These are phyloP conservation scores for Pyrenophora seminiperda DNA, from an alignment of 2,329 filamentous ascomycete genomes.

Conservation along the genomic window DNA sequence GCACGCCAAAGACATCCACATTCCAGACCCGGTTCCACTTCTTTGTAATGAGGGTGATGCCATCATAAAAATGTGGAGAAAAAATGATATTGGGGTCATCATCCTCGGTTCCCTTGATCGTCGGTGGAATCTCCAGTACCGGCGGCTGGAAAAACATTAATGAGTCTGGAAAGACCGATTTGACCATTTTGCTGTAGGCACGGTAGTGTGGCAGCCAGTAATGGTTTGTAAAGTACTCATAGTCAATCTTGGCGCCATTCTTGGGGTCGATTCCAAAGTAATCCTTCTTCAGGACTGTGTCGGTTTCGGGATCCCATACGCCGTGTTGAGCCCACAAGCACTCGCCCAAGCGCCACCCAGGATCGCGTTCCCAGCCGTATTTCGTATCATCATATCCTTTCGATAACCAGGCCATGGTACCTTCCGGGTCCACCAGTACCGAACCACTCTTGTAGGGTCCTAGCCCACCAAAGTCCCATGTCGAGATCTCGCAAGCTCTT, in stretches of 20 bases:
- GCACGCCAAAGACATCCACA: constrained; percentile 88
- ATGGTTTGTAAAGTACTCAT: constrained; percentile 84
- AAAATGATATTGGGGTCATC: constrained; percentile 92
- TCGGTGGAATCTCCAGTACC: constrained; percentile 87
- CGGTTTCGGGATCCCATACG: constrained; percentile 83
- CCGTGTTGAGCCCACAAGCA: constrained; percentile 97
- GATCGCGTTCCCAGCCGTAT: constrained; percentile 89
- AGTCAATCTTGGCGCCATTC: constrained; percentile 75
- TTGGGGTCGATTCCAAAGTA: constrained; percentile 83
- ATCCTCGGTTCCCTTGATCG: constrained; percentile 83
- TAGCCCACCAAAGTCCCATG: constrained; percentile 91
- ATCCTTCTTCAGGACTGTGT: constrained; percentile 78
- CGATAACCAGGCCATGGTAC: constrained; percentile 82
- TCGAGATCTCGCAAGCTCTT: constrained; percentile 84
- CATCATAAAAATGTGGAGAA: constrained; percentile 95
- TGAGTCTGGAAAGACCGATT: constrained; percentile 74
- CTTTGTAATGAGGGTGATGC: constrained; percentile 94
- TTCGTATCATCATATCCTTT: constrained; percentile 80
- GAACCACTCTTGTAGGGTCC: constrained; percentile 89
- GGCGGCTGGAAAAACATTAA: constrained; percentile 92
- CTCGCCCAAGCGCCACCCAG: constrained; percentile 88
- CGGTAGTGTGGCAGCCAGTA: constrained; percentile 90
- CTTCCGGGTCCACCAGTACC: constrained; percentile 83
- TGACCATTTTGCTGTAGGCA: constrained; percentile 74
- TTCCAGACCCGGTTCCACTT: constrained; percentile 98